Percentiles rank a stretch among this genome's conserved stretches.
Evolutionary conservation across 257 asterid species (phyloP).

Genomic region (Leptodermis oblonga): DNA sequence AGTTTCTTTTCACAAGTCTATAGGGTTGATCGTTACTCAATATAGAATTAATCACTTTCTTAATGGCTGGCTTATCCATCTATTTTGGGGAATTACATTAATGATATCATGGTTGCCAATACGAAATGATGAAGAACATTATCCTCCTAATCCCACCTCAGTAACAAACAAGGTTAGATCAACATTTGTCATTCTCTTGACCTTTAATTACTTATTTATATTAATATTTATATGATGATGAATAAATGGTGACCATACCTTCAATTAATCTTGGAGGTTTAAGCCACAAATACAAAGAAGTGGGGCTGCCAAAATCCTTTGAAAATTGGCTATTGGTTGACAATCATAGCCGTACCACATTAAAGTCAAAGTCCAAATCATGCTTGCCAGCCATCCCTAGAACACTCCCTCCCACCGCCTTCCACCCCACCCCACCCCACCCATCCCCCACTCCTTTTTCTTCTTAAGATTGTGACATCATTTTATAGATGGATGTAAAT

Average conservation of each 20-base stretch:
- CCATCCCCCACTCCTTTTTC: not conserved
- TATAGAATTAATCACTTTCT: too few relatives aligned
- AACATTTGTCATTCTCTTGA: not conserved
- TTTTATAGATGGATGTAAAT: not conserved
- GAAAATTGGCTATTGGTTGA: not conserved
- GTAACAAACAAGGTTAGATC: not conserved
- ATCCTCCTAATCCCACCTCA: too few relatives aligned
- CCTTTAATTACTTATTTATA: not conserved
- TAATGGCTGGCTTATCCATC: too few relatives aligned
- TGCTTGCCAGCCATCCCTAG: not conserved
- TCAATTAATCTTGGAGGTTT: not conserved
- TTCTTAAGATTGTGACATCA: not conserved
- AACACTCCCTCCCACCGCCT: slow-evolving; percentile 6
- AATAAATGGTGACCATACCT: not conserved
- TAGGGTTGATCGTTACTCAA: too few relatives aligned
- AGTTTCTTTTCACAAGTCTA: too few relatives aligned
- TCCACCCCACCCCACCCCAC: slow-evolving; percentile 10
- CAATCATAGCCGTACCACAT: not conserved
- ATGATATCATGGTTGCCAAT: too few relatives aligned
- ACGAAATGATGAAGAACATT: too few relatives aligned
- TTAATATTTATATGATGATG: too few relatives aligned
- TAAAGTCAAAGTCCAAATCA: slow-evolving; percentile 1
- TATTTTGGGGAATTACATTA: too few relatives aligned
- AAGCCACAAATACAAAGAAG: not conserved
- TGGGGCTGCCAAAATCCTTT: not conserved